Percentiles rank a stretch among this genome's conserved stretches.
Conservation (phyloP, 768 basidiomycete species). For the Dioszegia crocea region DNA sequence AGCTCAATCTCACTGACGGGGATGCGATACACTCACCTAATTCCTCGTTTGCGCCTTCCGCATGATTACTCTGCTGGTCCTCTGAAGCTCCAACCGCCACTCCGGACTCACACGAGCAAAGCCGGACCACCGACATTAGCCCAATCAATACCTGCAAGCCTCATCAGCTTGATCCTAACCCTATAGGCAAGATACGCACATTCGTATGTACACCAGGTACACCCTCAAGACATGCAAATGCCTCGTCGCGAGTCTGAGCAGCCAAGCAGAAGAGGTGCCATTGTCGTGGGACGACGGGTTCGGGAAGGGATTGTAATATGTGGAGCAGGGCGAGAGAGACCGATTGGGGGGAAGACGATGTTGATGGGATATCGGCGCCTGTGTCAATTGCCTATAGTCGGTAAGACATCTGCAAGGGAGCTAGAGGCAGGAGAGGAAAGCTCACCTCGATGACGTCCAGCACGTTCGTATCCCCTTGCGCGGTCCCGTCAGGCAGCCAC, state of each 20-base stretch:
- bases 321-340: conserved; percentile 19
- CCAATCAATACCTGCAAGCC: conserved; percentile 24
- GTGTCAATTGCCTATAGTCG: conserved; percentile 20
- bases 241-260: conserved; percentile 31
- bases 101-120: conserved; percentile 11
- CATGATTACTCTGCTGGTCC: neutral
- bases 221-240: conserved; percentile 36
- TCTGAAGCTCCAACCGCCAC: neutral
- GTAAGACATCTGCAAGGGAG: neutral
- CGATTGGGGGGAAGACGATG: neutral
- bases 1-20: no score
- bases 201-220: conserved; percentile 34
- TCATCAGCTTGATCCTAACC: neutral
- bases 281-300: conserved; percentile 22
- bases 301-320: conserved; percentile 21
- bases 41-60: neutral
- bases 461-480: conserved; percentile 2
- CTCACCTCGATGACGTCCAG: conserved; percentile 30
- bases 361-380: conserved; percentile 7
- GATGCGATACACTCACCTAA: no score
- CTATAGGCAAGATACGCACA: conserved; percentile 16
- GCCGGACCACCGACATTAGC: conserved; percentile 29
- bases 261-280: conserved; percentile 21
- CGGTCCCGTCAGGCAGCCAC: conserved; percentile 8
- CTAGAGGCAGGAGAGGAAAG: neutral